Conservation (phyloP, 441 rosid genomes). For the Pelargonium cotyledonis region DNA sequence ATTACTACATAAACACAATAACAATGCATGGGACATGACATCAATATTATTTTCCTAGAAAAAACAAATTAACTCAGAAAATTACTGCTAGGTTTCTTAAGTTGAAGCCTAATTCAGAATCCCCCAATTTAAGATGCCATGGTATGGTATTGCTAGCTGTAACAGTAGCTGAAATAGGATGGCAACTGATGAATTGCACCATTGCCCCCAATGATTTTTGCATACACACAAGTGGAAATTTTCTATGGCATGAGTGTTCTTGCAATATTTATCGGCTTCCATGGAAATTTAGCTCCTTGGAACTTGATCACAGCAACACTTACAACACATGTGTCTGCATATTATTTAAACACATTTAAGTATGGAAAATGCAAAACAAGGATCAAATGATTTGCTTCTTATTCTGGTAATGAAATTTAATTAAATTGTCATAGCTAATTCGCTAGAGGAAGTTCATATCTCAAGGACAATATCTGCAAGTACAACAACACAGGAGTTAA, state of each 20-base stretch:
- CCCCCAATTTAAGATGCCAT: too few species aligned
- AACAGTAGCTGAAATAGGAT: background rate
- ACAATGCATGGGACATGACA: background rate
- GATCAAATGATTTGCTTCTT: background rate
- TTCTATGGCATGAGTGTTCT: background rate
- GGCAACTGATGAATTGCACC: constrained; percentile 3
- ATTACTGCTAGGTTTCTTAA: background rate
- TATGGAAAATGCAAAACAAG: background rate
- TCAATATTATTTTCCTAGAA: background rate
- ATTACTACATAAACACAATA: background rate
- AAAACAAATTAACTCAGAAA: background rate
- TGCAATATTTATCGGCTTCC: background rate
- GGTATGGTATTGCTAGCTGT: too few species aligned
- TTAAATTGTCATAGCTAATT: too few species aligned
- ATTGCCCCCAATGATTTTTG: background rate
- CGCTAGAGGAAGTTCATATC: constrained; percentile 35
- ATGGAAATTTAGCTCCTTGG: background rate
- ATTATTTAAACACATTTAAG: background rate
- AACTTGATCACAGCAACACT: background rate
- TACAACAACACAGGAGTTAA: background rate
- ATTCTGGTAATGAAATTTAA: too few species aligned
- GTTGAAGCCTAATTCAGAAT: too few species aligned
- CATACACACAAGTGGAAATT: background rate
- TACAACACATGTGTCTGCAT: background rate
- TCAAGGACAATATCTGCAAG: constrained; percentile 62